Conservation (phyloP, 805 yeast species). For the Teunomyces cretensis region DNA sequence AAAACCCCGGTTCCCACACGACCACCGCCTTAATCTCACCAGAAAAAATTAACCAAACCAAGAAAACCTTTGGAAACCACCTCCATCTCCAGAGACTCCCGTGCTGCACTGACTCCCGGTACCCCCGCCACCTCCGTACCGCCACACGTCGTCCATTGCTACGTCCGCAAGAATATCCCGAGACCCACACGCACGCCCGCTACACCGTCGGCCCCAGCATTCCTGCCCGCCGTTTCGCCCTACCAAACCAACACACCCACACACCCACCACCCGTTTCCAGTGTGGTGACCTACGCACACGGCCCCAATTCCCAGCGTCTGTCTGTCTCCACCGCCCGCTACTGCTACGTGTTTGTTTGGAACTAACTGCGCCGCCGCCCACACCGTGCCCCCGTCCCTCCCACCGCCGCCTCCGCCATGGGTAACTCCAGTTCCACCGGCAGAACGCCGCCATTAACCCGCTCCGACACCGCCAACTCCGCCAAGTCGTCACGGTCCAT, state of each 20-base stretch:
- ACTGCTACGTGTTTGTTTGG: too few relatives aligned
- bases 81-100: background rate
- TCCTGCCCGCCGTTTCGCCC: too few relatives aligned
- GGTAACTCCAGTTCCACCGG: slow-evolving; percentile 52
- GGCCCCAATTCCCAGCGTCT: too few relatives aligned
- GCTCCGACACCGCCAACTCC: slow-evolving; percentile 56
- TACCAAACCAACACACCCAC: background rate
- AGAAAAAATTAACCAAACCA: slow-evolving; percentile 1
- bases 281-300: too few relatives aligned
- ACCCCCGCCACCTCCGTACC: too few relatives aligned
- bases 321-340: background rate
- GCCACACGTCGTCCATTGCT: too few relatives aligned
- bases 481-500: slow-evolving; percentile 48
- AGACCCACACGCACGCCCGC: too few relatives aligned
- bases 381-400: background rate
- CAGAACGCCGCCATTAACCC: slow-evolving; percentile 45
- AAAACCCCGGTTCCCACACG: background rate
- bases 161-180: too few relatives aligned
- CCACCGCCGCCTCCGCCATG: slow-evolving; percentile 27
- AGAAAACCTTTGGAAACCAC: background rate
- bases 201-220: too few relatives aligned
- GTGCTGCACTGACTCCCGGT: too few relatives aligned
- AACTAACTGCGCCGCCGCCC: too few relatives aligned
- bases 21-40: slow-evolving; percentile 1
- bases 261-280: background rate